phyloP scores from a whole-genome alignment of 78 protist genomes.

The Paulinella micropora region DNA sequence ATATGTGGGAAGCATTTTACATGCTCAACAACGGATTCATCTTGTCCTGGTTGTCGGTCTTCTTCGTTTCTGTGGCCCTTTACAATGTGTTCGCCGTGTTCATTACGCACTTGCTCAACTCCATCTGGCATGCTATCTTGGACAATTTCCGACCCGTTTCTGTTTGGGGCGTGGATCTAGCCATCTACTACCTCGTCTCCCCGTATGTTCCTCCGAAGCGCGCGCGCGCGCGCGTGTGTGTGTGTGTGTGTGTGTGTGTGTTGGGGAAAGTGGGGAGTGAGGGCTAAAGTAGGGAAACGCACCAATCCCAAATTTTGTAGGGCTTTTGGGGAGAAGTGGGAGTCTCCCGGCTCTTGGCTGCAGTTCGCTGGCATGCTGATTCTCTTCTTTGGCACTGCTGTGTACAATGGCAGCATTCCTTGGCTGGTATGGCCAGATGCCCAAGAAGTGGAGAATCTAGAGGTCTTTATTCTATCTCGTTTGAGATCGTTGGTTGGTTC shows the following conservation, averaged over 20 bases:
- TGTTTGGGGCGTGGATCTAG: neutral
- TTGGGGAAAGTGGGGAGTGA: too few species aligned
- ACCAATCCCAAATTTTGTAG: too few species aligned
- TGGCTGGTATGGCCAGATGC: neutral
- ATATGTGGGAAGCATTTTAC: neutral
- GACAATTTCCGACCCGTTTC: conserved; percentile 16
- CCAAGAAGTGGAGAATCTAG: too few species aligned
- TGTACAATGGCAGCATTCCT: neutral
- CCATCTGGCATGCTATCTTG: conserved; percentile 10
- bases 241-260: too few species aligned
- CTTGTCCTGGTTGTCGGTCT: neutral
- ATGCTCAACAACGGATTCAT: neutral
- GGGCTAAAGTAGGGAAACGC: too few species aligned
- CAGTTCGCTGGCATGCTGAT: neutral
- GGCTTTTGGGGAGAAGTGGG: neutral
- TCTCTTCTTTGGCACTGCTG: neutral
- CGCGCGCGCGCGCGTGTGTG: too few species aligned
- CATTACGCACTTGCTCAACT: neutral
- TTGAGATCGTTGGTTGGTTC: too few species aligned
- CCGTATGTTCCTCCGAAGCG: too few species aligned
- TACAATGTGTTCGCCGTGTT: neutral
- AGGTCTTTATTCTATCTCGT: too few species aligned
- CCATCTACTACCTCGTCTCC: neutral
- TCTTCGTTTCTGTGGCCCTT: neutral
- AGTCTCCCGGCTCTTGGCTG: neutral